Evolutionary conservation across 2,329 filamentous ascomycete genomes (phyloP).

Genomic region (Teratosphaeria viscida): DNA sequence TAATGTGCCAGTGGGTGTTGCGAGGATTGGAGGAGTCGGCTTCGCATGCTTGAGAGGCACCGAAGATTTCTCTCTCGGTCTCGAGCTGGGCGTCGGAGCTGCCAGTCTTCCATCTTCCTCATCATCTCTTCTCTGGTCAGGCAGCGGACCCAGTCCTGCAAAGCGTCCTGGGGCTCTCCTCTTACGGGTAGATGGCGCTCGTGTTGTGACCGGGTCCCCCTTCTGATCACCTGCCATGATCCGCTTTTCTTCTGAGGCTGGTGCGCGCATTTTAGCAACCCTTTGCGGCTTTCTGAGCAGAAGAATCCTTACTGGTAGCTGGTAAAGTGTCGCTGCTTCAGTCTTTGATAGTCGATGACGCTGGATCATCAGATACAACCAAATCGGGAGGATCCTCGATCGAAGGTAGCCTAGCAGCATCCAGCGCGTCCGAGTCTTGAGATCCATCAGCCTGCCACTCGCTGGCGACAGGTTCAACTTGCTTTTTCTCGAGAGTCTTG

Average conservation of each 20-base stretch:
- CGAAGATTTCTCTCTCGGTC: background rate
- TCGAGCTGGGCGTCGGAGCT: background rate
- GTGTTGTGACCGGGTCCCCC: background rate
- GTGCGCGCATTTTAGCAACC: background rate
- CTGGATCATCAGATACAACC: too few species aligned
- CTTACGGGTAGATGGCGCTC: background rate
- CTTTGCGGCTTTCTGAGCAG: background rate
- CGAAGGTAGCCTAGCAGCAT: background rate
- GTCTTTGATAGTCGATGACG: background rate
- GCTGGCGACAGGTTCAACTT: background rate
- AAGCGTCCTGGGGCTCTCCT: background rate
- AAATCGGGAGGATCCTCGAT: background rate
- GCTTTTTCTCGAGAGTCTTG: background rate
- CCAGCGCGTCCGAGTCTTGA: background rate
- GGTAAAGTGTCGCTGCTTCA: background rate
- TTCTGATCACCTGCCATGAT: background rate
- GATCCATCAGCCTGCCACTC: background rate
- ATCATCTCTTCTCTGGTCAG: background rate
- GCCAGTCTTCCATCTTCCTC: background rate
- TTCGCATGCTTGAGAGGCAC: background rate
- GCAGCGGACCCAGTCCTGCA: background rate
- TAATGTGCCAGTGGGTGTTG: background rate
- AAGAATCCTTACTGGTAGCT: background rate
- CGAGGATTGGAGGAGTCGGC: background rate
- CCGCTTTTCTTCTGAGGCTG: background rate